phyloP scores from a whole-genome alignment of 169 alveolate species.

The Plasmodium gonderi region DNA sequence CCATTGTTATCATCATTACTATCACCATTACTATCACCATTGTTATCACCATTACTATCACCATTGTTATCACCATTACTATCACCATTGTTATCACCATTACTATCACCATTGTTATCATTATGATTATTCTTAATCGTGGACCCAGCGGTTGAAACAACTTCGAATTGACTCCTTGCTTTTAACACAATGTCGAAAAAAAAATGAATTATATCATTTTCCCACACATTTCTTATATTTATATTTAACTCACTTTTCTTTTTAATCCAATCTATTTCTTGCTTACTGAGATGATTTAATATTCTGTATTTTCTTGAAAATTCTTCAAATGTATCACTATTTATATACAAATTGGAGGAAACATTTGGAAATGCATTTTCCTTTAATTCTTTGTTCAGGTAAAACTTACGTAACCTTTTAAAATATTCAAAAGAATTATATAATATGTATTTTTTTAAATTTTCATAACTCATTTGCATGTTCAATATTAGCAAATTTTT shows the following conservation, averaged over 20 bases:
- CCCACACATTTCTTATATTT: slow-evolving; percentile 57
- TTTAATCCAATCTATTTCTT: slow-evolving; percentile 65
- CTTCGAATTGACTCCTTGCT: neutral
- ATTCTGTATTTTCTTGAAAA: slow-evolving; percentile 28
- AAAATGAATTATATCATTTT: slow-evolving; percentile 66
- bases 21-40: neutral
- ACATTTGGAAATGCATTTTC: slow-evolving; percentile 24
- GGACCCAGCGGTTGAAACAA: too few relatives aligned
- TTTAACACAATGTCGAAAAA: slow-evolving; percentile 49
- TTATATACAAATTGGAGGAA: slow-evolving; percentile 24
- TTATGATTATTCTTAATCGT: too few relatives aligned
- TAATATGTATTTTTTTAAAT: slow-evolving; percentile 34
- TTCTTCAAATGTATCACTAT: slow-evolving; percentile 33
- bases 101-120: neutral
- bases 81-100: too few relatives aligned
- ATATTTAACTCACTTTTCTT: slow-evolving; percentile 33
- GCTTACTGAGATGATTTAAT: slow-evolving; percentile 16
- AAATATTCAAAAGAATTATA: slow-evolving; percentile 34
- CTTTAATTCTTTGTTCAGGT: slow-evolving; percentile 34
- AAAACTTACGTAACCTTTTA: slow-evolving; percentile 19
- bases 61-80: too few relatives aligned
- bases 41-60: neutral
- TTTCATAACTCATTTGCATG: slow-evolving; percentile 47
- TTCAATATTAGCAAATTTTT: slow-evolving; percentile 20
- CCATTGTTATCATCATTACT: neutral